Conservation (phyloP, 2,329 filamentous ascomycete species). For the Myotisia sp. region DNA sequence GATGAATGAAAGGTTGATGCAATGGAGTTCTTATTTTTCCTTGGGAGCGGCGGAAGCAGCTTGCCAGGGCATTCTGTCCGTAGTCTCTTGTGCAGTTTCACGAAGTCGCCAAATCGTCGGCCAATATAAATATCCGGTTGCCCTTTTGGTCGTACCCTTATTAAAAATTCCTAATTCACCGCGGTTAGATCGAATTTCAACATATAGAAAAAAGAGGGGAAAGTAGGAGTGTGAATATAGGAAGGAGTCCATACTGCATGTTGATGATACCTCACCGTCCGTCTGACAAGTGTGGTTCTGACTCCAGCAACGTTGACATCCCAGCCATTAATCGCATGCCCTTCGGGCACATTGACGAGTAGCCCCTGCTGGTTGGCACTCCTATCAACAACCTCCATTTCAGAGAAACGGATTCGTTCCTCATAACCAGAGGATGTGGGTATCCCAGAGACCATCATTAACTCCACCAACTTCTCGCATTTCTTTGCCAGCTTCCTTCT, state of each 20-base stretch:
- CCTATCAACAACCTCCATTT: conserved; percentile 90
- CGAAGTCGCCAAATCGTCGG: conserved; percentile 79
- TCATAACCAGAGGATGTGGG: conserved; percentile 94
- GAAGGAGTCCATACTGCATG: conserved; percentile 54
- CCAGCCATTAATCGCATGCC: conserved; percentile 88
- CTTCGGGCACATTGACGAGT: conserved; percentile 74
- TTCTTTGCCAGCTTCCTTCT: conserved; percentile 81
- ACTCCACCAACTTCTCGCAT: conserved; percentile 85
- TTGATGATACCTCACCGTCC: conserved; percentile 77
- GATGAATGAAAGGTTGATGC: conserved; percentile 43
- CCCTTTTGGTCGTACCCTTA: conserved; percentile 67
- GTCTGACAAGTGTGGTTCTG: conserved; percentile 62
- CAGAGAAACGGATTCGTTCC: conserved; percentile 88
- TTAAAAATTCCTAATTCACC: conserved; percentile 65
- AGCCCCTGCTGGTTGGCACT: conserved; percentile 85
- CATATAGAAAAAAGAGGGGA: neutral
- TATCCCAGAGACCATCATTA: conserved; percentile 99
- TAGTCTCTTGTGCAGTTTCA: conserved; percentile 60
- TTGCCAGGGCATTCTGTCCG: conserved; percentile 81
- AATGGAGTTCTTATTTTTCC: conserved; percentile 77
- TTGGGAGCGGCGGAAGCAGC: conserved; percentile 68
- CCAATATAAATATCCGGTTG: conserved; percentile 66
- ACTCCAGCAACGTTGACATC: conserved; percentile 92
- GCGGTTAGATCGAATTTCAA: neutral
- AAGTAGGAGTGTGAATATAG: neutral